Percentiles rank a stretch among this genome's conserved stretches.
phyloP scores from a whole-genome alignment of 495 filamentous ascomycete species.

The Lasiosphaeris hirsuta region DNA sequence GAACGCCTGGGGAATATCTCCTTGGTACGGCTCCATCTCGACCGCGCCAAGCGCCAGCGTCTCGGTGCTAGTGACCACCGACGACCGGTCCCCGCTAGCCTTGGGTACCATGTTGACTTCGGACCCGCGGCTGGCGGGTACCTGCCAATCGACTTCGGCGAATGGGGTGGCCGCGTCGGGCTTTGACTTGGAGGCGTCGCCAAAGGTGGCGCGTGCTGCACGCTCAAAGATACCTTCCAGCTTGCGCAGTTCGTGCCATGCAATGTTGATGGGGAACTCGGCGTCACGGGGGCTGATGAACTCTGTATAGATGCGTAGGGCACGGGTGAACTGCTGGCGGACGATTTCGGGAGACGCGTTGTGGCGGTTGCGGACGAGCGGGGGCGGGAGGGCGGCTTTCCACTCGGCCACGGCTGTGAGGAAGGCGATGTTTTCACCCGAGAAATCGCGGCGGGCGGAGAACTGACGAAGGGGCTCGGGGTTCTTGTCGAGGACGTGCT shows the following conservation, averaged over 20 bases:
- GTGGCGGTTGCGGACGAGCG: conserved; percentile 20
- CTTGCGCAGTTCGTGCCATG: conserved; percentile 27
- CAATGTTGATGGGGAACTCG: conserved; percentile 63
- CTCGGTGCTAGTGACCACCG: conserved; percentile 7
- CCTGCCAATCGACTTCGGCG: conserved; percentile 14
- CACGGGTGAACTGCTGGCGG: conserved; percentile 46
- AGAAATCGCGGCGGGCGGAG: conserved; percentile 61
- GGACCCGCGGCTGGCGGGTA: conserved; percentile 12
- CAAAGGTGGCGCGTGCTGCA: conserved; percentile 23
- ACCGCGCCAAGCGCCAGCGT: conserved; percentile 6
- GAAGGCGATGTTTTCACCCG: conserved; percentile 67
- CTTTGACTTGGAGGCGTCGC: not conserved
- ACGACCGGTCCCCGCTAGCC: not conserved
- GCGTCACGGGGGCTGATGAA: conserved; percentile 55
- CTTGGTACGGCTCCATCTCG: conserved; percentile 19
- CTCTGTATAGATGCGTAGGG: conserved; percentile 55
- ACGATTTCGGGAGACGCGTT: conserved; percentile 23
- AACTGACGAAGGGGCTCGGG: conserved; percentile 55
- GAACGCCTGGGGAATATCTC: conserved; percentile 50
- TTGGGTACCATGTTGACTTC: conserved; percentile 17
- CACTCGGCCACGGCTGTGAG: conserved; percentile 55
- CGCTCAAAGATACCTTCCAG: conserved; percentile 32
- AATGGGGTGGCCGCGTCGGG: conserved; percentile 21
- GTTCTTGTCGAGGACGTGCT: conserved; percentile 54
- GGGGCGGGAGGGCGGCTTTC: conserved; percentile 35